Conservation (phyloP, 805 yeast species). For the Wickerhamiella brachini region DNA sequence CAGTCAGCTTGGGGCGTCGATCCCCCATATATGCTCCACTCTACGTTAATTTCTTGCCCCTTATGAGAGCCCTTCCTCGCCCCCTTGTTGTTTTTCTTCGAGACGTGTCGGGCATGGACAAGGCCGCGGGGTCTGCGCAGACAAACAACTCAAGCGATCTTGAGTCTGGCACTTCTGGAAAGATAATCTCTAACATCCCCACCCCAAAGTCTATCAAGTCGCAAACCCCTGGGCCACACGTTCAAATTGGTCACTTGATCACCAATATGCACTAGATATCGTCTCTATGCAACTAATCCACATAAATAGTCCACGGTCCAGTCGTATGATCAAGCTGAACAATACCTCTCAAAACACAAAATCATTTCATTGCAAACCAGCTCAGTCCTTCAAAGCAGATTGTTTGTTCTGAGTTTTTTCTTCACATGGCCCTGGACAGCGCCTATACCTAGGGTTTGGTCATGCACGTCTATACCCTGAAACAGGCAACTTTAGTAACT, state of each 20-base stretch:
- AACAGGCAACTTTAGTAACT: not conserved
- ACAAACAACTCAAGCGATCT: not conserved
- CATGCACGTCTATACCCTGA: not conserved
- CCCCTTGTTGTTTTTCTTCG: slow-evolving; percentile 46
- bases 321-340: no score
- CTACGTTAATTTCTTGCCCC: slow-evolving; percentile 62
- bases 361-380: no score
- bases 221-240: not conserved
- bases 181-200: not conserved
- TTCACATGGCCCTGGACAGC: no score
- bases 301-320: not conserved
- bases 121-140: slow-evolving; percentile 11
- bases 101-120: slow-evolving; percentile 54
- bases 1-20: slow-evolving; percentile 45
- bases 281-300: not conserved
- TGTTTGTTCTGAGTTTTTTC: no score
- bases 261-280: not conserved
- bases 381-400: no score
- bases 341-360: no score
- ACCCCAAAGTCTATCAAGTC: not conserved
- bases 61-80: slow-evolving; percentile 61
- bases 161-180: not conserved
- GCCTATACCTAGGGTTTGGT: not conserved
- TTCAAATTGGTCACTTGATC: not conserved
- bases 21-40: slow-evolving; percentile 62